Percentiles rank a stretch among this genome's conserved stretches.
Evolutionary conservation across 805 yeast species (phyloP).

Genomic region (Starmerella bombi): DNA sequence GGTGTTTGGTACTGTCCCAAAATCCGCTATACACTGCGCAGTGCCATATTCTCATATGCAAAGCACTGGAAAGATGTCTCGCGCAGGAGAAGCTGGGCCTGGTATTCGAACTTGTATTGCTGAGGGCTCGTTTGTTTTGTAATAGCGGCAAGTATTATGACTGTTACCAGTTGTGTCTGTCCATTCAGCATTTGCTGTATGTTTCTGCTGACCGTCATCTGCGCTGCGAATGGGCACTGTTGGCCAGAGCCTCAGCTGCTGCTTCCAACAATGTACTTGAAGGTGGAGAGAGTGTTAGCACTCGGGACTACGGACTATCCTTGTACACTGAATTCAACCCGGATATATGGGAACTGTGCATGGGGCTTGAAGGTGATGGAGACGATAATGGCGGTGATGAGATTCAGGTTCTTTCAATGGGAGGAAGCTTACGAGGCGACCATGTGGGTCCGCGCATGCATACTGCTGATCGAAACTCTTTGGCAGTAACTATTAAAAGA

Average conservation of each 20-base stretch:
- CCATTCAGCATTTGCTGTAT: neutral
- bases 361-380: no score
- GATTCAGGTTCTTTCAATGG: no score
- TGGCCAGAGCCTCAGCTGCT: neutral
- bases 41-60: slow-evolving; percentile 1
- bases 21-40: neutral
- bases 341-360: no score
- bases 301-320: neutral
- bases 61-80: neutral
- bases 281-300: neutral
- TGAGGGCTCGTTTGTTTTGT: slow-evolving; percentile 2
- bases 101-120: slow-evolving; percentile 3
- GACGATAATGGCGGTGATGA: no score
- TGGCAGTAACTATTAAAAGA: no score
- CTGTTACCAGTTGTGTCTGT: neutral
- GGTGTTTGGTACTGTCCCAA: slow-evolving; percentile 4
- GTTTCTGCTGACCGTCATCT: neutral
- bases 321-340: slow-evolving; percentile 8
- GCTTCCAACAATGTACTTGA: neutral
- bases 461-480: no score
- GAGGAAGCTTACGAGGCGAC: no score
- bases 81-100: neutral
- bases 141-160: neutral
- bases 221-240: slow-evolving; percentile 3
- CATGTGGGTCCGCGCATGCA: no score